Evolutionary conservation across 2,329 filamentous ascomycete genomes (phyloP).

Genomic region (Xylaria digitata): DNA sequence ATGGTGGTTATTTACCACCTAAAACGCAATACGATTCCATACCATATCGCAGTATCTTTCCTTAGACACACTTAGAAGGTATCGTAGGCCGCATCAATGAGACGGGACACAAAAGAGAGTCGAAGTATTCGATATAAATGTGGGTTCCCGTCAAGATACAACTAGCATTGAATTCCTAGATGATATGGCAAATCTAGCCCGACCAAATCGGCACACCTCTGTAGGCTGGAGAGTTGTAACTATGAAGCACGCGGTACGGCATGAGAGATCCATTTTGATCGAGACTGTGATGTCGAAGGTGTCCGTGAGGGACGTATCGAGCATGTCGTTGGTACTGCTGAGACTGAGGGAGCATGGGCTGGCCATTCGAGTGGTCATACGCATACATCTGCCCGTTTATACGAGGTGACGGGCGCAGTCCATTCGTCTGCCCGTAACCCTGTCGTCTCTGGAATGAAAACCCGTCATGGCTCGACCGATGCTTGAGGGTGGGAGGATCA

Average conservation of each 20-base stretch:
- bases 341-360: slow-evolving; percentile 44
- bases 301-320: slow-evolving; percentile 52
- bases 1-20: slow-evolving; percentile 41
- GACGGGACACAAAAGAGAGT: slow-evolving; percentile 25
- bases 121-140: not conserved
- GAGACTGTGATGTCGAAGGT: slow-evolving; percentile 55
- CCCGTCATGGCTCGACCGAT: slow-evolving; percentile 45
- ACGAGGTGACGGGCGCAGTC: slow-evolving; percentile 41
- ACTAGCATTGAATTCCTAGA: slow-evolving; percentile 3
- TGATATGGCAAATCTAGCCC: slow-evolving; percentile 45
- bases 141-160: slow-evolving; percentile 1
- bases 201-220: slow-evolving; percentile 67
- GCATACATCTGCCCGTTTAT: slow-evolving; percentile 41
- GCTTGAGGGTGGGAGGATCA: slow-evolving; percentile 37
- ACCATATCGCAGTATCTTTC: slow-evolving; percentile 4
- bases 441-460: slow-evolving; percentile 37
- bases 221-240: slow-evolving; percentile 69
- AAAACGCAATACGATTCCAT: slow-evolving; percentile 35
- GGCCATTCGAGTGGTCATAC: slow-evolving; percentile 46
- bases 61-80: not conserved
- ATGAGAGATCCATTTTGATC: slow-evolving; percentile 48
- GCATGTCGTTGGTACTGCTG: slow-evolving; percentile 50
- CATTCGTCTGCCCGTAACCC: slow-evolving; percentile 41
- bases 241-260: slow-evolving; percentile 66
- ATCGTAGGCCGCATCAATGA: slow-evolving; percentile 15